A percentile compares a stretch with the other conserved stretches of the same genome.
phyloP scores from a whole-genome alignment of 1,284 basidiomycete species.

The Pyrrhoderma noxium region DNA sequence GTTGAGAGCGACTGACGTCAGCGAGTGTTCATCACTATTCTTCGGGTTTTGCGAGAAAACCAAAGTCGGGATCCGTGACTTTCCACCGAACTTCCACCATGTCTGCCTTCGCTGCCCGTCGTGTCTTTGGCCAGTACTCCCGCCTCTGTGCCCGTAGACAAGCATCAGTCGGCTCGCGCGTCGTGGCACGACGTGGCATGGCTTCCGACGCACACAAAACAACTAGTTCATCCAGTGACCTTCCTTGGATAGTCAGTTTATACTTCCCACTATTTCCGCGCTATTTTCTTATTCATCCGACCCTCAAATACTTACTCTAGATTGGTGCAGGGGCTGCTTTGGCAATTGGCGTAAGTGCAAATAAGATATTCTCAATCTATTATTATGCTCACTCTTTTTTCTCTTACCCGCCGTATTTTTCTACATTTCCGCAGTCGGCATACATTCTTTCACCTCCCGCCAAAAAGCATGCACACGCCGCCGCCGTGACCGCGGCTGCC shows the following conservation, averaged over 20 bases:
- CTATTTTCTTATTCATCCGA: not conserved
- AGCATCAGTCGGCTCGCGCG: constrained; percentile 2
- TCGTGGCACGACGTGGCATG: constrained; percentile 13
- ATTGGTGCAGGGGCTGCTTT: constrained; percentile 18
- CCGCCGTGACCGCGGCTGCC: constrained; percentile 8
- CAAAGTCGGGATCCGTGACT: too few species aligned
- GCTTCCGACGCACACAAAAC: constrained; percentile 9
- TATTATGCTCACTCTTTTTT: not conserved
- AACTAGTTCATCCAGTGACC: constrained; percentile 12
- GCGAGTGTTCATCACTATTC: too few species aligned
- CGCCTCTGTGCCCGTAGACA: not conserved
- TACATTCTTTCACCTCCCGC: constrained; percentile 16
- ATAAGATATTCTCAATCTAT: not conserved
- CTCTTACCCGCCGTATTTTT: not conserved
- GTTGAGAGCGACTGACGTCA: too few species aligned
- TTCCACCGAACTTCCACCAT: constrained; percentile 4
- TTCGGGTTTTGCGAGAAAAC: too few species aligned
- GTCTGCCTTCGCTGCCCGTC: constrained; percentile 10
- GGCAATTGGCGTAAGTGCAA: constrained; percentile 17
- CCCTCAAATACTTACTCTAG: constrained; percentile 1
- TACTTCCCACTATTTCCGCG: not conserved
- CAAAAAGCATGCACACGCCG: constrained; percentile 14
- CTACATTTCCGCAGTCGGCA: not conserved
- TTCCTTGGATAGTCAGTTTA: constrained; percentile 14
- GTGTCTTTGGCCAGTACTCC: constrained; percentile 5